Base-by-base conservation (phyloP, 495 filamentous ascomycete species). In the Aspergillus indologenus region DNA sequence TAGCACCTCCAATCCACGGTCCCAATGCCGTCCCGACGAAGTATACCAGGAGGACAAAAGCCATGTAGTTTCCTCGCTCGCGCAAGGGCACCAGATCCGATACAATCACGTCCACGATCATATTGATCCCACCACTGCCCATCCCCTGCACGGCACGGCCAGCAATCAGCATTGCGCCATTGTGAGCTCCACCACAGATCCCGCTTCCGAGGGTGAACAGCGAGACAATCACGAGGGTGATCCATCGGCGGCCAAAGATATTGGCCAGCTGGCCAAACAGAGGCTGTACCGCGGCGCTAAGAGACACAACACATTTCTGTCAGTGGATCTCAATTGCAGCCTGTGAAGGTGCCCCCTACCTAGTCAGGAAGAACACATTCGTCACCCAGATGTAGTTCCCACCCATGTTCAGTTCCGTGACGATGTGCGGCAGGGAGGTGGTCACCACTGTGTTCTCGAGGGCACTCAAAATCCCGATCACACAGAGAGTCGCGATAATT, bases 71-170 rank as follows among this genome's bases (percentile, higher is more conserved):
- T 29, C 84, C 79, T 61, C 83, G 83, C 55, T 56, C 53, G 22
- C 26, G 23, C n/a, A 11, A 22, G 19, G 20, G 15, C 70, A 91
- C 90, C 52, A 91, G 64, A 74, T 95, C 90, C n/a, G 83, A 82
- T 53, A 96, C 90, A 60, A 79, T 83, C 45, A 93, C 89, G 65
- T 92, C 90, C 42, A 88, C 86, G 61, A 95, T 68, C 23, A 89
- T 84, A 18, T 92, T 76, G 31, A 92, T 77, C 3, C 91, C 91
- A 45, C 90, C 91, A 24, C 87, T 87, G 1, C 90, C 91, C 14
- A 87, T 68, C 40, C 91, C 91, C 68, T 96, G 91, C 45, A 96
- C 72, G 1, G 86, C 86, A 65, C 91, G 71, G 9, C 86, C 89
- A 1, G 79, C 81, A 45, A 96, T 81, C 53, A 95, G 75, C 81